Base-by-base conservation (phyloP, 225 moss, liverwort and hornwort genomes). In the Rhytidiadelphus loreus region DNA sequence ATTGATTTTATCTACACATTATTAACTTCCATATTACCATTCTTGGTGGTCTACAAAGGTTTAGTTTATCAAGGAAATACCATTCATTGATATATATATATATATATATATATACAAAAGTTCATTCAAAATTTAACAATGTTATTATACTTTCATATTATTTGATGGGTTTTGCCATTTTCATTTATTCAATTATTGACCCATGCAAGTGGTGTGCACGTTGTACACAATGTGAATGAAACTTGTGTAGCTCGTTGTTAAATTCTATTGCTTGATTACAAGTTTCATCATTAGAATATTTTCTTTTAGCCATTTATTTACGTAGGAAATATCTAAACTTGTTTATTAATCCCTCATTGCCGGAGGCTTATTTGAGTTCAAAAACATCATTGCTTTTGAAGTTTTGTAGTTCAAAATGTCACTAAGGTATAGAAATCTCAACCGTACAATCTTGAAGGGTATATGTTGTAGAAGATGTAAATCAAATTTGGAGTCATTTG, bases 121-220 rank as follows among this genome's bases (percentile, higher is more conserved):
- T 11, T 73, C 11, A 18, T 29, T 48, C 19, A 46, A 48, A 46
- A 3, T 46, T 48, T 73, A 30, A 73, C 30, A 30, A 19, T 73
- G 11, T 0, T 73, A 73, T 46, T 30, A 25, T 46, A 29, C 4
- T 30, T 72, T 17, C 3, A 73, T 43, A 44, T 46, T 24, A 18
- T 30, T 46, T 73, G 2, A 11, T 19, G 11, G 7, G 2, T 46
- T 73, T 46, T 73, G 5, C 18, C 2, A 46, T 7, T 32, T 74
- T 32, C 4, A 12, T 19, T 43, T 43, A 43, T 48, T 32, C 19
- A 48, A 48, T 74, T 32, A 74, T 30, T 46, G 4, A 46, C 2
- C 6, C 4, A 4, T 24, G 2, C 4, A 46, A 30, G 1, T 29
- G 2, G 12, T 73, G 7, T 11, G 8, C 11, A 46, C 30, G 2